phyloP scores from a whole-genome alignment of 1,284 basidiomycete genomes.

The Erythrobasidium hasegawianum region DNA sequence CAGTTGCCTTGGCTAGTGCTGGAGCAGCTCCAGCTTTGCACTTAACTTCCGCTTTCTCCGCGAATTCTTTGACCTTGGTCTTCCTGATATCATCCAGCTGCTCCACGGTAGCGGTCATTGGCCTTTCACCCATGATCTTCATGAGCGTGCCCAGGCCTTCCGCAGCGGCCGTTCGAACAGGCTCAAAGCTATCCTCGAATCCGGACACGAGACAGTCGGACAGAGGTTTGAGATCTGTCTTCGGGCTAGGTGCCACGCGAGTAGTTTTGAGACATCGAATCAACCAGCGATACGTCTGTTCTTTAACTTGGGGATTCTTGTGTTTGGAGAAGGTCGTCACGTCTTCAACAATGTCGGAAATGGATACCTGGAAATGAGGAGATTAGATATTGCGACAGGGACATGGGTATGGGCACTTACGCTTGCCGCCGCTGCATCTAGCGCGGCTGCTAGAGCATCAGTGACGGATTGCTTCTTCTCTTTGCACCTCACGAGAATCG shows the following conservation, averaged over 20 bases:
- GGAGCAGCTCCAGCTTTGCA: conserved; percentile 57
- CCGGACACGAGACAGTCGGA: conserved; percentile 72
- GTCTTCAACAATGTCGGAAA: conserved; percentile 81
- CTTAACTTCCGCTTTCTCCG: conserved; percentile 83
- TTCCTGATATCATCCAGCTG: conserved; percentile 83
- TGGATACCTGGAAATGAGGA: conserved; percentile 74
- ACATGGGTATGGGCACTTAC: no score
- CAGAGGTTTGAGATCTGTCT: conserved; percentile 73
- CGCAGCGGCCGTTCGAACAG: conserved; percentile 85
- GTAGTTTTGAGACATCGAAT: conserved; percentile 69
- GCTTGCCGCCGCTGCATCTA: conserved; percentile 84
- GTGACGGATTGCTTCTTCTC: conserved; percentile 88
- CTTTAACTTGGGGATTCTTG: conserved; percentile 97
- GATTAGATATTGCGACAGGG: no score
- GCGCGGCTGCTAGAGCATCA: conserved; percentile 77
- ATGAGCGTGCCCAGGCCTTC: conserved; percentile 83
- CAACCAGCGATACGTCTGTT: conserved; percentile 85
- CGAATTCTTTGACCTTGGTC: conserved; percentile 86
- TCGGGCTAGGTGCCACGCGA: conserved; percentile 51
- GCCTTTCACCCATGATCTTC: conserved; percentile 95
- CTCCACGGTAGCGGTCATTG: conserved; percentile 83
- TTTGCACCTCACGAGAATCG: conserved; percentile 85
- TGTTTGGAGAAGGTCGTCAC: conserved; percentile 71
- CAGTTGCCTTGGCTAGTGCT: conserved; percentile 38
- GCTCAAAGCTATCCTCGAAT: conserved; percentile 83